Percentiles rank a stretch among this genome's conserved stretches.
These are phyloP conservation scores for Erodium moschatum DNA, from an alignment of 441 rosid genomes.

Conservation along the genomic window DNA sequence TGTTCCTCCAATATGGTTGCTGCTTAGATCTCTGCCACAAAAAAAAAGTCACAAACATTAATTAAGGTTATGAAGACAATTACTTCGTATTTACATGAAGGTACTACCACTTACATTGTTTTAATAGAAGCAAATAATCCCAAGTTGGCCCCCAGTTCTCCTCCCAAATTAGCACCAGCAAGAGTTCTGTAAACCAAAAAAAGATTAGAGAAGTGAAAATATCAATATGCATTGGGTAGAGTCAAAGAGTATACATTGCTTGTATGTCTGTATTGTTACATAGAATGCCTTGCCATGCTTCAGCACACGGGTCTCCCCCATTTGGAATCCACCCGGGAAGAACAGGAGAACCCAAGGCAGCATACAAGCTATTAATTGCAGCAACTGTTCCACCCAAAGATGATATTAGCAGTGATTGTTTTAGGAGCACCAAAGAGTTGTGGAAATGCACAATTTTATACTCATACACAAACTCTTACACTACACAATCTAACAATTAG, in stretches of 20 bases:
- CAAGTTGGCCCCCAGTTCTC: slow-evolving; percentile 70
- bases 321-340: slow-evolving; percentile 88
- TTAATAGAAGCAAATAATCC: slow-evolving; percentile 54
- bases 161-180: slow-evolving; percentile 82
- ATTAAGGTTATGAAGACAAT: too few relatives aligned
- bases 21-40: slow-evolving; percentile 73
- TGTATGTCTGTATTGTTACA: slow-evolving; percentile 55
- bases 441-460: not conserved
- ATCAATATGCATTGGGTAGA: not conserved
- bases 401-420: slow-evolving; percentile 28
- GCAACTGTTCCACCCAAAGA: slow-evolving; percentile 56
- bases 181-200: slow-evolving; percentile 42
- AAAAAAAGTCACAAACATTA: slow-evolving; percentile 1
- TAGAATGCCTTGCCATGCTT: slow-evolving; percentile 80
- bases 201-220: not conserved
- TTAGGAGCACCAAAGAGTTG: too few relatives aligned
- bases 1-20: slow-evolving; percentile 77
- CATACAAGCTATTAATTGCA: slow-evolving; percentile 62
- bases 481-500: not conserved
- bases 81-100: not conserved
- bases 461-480: not conserved
- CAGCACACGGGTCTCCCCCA: slow-evolving; percentile 94
- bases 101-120: slow-evolving; percentile 51
- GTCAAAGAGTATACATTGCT: slow-evolving; percentile 44
- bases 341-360: slow-evolving; percentile 59